A percentile compares a stretch with the other conserved stretches of the same genome.
Conservation (phyloP, 305 asterid genomes). For the Andrographis paniculata region DNA sequence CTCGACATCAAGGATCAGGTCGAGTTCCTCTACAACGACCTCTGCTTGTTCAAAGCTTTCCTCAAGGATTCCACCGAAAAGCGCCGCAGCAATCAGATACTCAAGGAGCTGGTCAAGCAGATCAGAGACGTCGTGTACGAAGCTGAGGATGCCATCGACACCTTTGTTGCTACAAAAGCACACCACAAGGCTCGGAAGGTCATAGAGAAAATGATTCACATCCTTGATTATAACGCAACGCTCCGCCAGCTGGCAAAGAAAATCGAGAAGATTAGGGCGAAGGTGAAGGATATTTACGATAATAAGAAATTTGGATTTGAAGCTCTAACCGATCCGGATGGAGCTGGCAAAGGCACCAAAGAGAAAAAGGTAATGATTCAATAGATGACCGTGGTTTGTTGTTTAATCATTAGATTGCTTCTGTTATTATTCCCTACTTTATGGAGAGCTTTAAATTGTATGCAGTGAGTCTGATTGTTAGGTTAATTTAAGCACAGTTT, state of each 20-base stretch:
- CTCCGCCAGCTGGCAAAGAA: constrained; percentile 20
- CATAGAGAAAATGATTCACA: constrained; percentile 21
- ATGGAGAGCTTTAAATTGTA: too few relatives aligned
- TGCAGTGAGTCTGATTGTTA: too few relatives aligned
- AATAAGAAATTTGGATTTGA: constrained; percentile 34
- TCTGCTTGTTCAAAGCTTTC: constrained; percentile 46
- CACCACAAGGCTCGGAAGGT: constrained; percentile 31
- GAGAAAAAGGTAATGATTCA: constrained; percentile 33
- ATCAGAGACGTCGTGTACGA: constrained; percentile 45
- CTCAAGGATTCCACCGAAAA: constrained; percentile 41
- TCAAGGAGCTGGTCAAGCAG: constrained; percentile 39
- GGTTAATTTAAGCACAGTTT: too few relatives aligned
- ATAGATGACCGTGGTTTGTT: background rate
- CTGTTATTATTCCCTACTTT: too few relatives aligned
- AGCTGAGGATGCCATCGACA: constrained; percentile 66
- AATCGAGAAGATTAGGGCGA: constrained; percentile 22
- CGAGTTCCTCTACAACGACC: constrained; percentile 34
- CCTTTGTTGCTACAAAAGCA: constrained; percentile 39
- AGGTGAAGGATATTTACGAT: constrained; percentile 38
- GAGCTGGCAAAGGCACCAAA: constrained; percentile 12
- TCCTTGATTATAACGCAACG: constrained; percentile 26
- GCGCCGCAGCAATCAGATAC: constrained; percentile 24
- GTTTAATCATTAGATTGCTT: background rate
- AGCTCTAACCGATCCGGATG: constrained; percentile 23
- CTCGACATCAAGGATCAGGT: constrained; percentile 34